These are phyloP conservation scores for Vaccinium corymbosum DNA, from an alignment of 148 eudicot genomes.

Conservation along the genomic window DNA sequence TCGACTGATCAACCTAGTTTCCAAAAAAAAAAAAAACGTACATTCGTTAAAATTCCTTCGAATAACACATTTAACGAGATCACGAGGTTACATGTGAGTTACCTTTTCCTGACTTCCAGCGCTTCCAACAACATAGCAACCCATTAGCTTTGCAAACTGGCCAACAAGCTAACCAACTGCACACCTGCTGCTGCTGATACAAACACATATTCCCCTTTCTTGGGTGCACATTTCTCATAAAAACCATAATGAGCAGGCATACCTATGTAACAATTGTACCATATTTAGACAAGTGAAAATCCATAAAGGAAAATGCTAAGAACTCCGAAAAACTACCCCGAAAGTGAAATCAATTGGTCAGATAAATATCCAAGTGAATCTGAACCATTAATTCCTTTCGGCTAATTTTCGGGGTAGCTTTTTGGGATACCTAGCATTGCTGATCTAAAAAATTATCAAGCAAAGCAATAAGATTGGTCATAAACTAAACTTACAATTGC, in stretches of 20 bases:
- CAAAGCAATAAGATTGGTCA: no score
- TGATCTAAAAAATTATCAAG: no score
- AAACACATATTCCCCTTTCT: neutral
- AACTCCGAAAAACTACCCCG: no score
- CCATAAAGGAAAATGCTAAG: neutral
- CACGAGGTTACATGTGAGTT: neutral
- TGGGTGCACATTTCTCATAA: neutral
- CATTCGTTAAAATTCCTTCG: no score
- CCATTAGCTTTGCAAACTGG: constrained; percentile 7
- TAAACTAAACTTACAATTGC: no score
- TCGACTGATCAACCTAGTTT: constrained; percentile 19
- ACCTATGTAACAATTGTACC: neutral
- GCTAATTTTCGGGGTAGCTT: no score
- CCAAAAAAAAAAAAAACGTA: neutral
- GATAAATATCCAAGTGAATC: no score
- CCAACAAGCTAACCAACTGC: constrained; percentile 3
- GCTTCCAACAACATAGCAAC: constrained; percentile 6
- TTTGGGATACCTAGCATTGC: no score
- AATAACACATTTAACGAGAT: no score
- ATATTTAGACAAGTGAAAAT: neutral
- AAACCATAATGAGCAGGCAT: neutral
- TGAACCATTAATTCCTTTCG: no score
- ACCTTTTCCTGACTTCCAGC: neutral
- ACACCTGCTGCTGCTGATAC: constrained; percentile 8
- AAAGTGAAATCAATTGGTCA: no score